A percentile compares a stretch with the other conserved stretches of the same genome.
Evolutionary conservation across 2,329 filamentous ascomycete genomes (phyloP).

Genomic region (Fragosphaeria purpurea): DNA sequence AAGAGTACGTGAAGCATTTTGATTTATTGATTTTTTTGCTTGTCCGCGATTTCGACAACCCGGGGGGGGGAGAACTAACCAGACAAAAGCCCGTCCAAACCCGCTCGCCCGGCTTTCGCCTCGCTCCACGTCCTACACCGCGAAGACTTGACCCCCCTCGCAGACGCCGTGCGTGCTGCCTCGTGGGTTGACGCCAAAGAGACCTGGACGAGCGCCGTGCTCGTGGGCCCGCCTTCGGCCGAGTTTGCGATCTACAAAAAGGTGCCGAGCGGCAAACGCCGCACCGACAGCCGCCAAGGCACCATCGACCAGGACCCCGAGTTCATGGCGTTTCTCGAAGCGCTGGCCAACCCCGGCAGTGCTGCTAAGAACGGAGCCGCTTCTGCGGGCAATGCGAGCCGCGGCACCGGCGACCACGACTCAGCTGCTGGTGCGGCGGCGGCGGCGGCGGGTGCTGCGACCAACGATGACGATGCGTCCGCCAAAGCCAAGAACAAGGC

Average conservation of each 20-base stretch:
- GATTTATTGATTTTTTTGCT: too few species aligned
- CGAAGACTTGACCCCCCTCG: conserved; percentile 56
- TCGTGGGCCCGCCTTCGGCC: conserved; percentile 68
- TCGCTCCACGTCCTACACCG: conserved; percentile 74
- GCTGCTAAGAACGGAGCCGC: conserved; percentile 16
- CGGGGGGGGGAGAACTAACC: too few species aligned
- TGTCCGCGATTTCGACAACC: too few species aligned
- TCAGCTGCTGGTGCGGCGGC: background rate
- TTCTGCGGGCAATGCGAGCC: conserved; percentile 13
- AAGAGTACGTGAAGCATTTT: conserved; percentile 51
- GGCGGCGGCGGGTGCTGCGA: background rate
- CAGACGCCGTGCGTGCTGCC: conserved; percentile 57
- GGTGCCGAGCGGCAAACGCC: conserved; percentile 62
- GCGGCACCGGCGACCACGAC: background rate
- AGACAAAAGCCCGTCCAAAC: conserved; percentile 48
- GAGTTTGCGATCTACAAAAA: conserved; percentile 81
- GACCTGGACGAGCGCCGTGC: conserved; percentile 58
- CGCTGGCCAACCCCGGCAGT: conserved; percentile 59
- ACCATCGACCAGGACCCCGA: conserved; percentile 95
- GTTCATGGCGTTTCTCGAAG: conserved; percentile 87
- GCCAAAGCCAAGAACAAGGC: conserved; percentile 47
- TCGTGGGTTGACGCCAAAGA: conserved; percentile 76
- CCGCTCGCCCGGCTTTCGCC: conserved; percentile 67
- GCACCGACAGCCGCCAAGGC: conserved; percentile 76
- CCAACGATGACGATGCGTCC: conserved; percentile 31